These are phyloP conservation scores for Phytophthora parvispora DNA, from an alignment of 352 stramenopile genomes.

Conservation along the genomic window DNA sequence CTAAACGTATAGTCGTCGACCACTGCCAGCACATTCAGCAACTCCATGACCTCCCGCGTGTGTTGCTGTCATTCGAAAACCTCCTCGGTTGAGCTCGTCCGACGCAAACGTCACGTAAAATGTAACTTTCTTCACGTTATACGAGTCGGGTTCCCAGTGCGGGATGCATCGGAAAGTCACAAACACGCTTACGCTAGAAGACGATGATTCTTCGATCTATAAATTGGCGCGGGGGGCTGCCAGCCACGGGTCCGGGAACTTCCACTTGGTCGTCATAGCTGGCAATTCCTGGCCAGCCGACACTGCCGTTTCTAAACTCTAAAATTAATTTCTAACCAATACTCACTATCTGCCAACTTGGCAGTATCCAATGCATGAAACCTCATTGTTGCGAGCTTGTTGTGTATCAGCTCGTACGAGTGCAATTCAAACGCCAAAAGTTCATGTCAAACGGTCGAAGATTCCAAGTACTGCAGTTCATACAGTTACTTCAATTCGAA, in stretches of 20 bases:
- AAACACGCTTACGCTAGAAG: background rate
- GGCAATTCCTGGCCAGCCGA: too few relatives aligned
- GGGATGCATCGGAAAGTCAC: background rate
- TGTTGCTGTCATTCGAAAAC: background rate
- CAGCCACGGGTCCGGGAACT: background rate
- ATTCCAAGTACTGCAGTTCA: too few relatives aligned
- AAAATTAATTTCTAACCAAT: too few relatives aligned
- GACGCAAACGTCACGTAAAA: background rate
- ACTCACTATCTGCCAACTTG: too few relatives aligned
- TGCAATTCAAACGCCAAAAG: too few relatives aligned
- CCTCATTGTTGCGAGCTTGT: too few relatives aligned
- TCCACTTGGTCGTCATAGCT: background rate
- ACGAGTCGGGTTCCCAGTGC: background rate
- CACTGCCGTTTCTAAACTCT: too few relatives aligned
- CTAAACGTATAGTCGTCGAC: background rate
- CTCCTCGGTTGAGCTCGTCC: background rate
- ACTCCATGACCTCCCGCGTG: background rate
- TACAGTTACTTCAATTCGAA: too few relatives aligned
- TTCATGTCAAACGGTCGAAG: too few relatives aligned
- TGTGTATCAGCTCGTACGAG: too few relatives aligned
- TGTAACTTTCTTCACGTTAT: background rate
- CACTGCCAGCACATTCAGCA: background rate
- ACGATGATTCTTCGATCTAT: background rate
- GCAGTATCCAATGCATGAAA: too few relatives aligned
- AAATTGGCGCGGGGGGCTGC: background rate